These are phyloP conservation scores for Boletus sensibilis DNA, from an alignment of 768 basidiomycete genomes.

Conservation along the genomic window DNA sequence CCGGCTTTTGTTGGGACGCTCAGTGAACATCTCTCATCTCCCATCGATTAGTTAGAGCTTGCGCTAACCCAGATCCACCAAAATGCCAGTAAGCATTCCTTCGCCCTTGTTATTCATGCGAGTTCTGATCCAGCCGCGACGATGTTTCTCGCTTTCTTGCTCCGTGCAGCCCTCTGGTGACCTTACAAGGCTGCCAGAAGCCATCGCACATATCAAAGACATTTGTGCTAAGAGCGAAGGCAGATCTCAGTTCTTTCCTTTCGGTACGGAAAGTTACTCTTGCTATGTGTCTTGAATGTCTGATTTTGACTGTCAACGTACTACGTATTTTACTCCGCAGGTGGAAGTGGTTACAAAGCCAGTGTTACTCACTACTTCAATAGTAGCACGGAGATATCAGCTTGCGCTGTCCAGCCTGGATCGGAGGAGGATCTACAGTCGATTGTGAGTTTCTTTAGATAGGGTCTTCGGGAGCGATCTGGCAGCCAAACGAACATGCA, in stretches of 20 bases:
- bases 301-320: too few relatives aligned
- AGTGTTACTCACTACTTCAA: constrained; percentile 10
- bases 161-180: background rate
- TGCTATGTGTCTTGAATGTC: background rate
- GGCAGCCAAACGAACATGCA: background rate
- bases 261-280: background rate
- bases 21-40: background rate
- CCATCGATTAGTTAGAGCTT: background rate
- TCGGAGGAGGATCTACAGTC: constrained; percentile 5
- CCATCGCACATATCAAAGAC: background rate
- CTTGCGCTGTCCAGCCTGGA: constrained; percentile 12
- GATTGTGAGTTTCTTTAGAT: background rate
- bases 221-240: constrained; percentile 5
- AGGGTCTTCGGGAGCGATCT: too few relatives aligned
- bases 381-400: constrained; percentile 8
- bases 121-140: background rate
- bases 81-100: background rate
- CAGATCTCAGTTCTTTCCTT: constrained; percentile 11
- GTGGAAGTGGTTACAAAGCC: constrained; percentile 13
- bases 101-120: background rate
- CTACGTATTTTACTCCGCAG: background rate
- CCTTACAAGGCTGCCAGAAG: background rate
- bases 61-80: background rate
- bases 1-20: background rate
- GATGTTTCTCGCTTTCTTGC: background rate